A percentile compares a stretch with the other conserved stretches of the same genome.
Evolutionary conservation across 805 yeast genomes (phyloP).

Genomic region (Starmerella sp.): DNA sequence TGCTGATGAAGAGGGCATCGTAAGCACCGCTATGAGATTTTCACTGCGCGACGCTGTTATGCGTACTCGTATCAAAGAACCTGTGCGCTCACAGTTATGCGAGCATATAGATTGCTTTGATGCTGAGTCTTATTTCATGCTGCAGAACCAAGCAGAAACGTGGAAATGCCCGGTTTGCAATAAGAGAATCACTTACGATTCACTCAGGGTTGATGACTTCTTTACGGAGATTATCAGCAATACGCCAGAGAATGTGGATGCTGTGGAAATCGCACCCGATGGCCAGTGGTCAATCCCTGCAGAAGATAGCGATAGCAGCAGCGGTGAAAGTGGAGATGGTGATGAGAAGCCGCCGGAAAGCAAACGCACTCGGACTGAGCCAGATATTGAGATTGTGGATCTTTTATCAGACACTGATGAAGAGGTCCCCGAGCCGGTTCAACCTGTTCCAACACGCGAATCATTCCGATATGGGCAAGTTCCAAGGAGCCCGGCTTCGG

Average conservation of each 20-base stretch:
- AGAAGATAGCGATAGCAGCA: slow-evolving; percentile 12
- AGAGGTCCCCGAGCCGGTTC: slow-evolving; percentile 6
- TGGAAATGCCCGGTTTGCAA: slow-evolving; percentile 88
- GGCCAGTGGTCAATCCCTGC: slow-evolving; percentile 53
- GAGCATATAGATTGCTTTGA: slow-evolving; percentile 84
- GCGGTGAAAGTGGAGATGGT: background rate
- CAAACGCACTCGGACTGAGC: background rate
- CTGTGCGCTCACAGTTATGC: slow-evolving; percentile 62
- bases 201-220: slow-evolving; percentile 65
- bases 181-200: slow-evolving; percentile 39
- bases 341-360: slow-evolving; percentile 2
- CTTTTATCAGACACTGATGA: slow-evolving; percentile 15
- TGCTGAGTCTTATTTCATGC: slow-evolving; percentile 55
- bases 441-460: background rate
- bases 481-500: background rate
- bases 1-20: slow-evolving; percentile 52
- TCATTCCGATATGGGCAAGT: background rate
- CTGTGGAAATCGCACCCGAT: slow-evolving; percentile 54
- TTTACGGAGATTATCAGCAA: slow-evolving; percentile 47
- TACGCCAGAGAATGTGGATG: slow-evolving; percentile 48
- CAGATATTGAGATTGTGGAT: slow-evolving; percentile 11
- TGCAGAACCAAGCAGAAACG: slow-evolving; percentile 69
- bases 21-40: slow-evolving; percentile 53
- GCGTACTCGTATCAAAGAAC: slow-evolving; percentile 54
- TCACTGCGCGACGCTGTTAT: slow-evolving; percentile 73